phyloP scores from a whole-genome alignment of 2,329 filamentous ascomycete species.

The Colletotrichum orchidophilum region DNA sequence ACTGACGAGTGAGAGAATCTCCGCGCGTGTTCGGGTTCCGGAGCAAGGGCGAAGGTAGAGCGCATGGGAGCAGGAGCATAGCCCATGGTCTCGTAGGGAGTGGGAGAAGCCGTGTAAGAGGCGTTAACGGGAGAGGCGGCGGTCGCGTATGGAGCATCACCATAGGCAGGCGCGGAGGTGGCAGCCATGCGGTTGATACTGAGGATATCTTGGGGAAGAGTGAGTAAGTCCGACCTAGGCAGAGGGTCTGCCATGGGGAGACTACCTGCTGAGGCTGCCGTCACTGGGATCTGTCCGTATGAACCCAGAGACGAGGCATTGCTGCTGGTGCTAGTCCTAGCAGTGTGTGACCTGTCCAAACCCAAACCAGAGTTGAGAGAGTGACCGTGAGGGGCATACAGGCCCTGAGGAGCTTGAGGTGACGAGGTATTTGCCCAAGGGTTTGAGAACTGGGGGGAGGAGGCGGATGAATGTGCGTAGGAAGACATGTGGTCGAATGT shows the following conservation, averaged over 20 bases:
- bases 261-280: constrained; percentile 78
- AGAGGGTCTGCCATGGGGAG: constrained; percentile 63
- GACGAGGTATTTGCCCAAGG: constrained; percentile 78
- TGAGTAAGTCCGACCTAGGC: constrained; percentile 75
- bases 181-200: constrained; percentile 70
- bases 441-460: constrained; percentile 85
- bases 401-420: constrained; percentile 56
- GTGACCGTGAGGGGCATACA: constrained; percentile 64
- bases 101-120: constrained; percentile 73
- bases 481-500: constrained; percentile 80
- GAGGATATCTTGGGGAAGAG: constrained; percentile 78
- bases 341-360: constrained; percentile 61
- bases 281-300: constrained; percentile 76
- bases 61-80: constrained; percentile 75
- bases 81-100: constrained; percentile 79
- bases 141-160: constrained; percentile 74
- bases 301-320: constrained; percentile 72
- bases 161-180: constrained; percentile 71
- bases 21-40: constrained; percentile 65
- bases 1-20: constrained; percentile 89
- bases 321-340: constrained; percentile 67
- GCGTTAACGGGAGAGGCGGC: constrained; percentile 73
- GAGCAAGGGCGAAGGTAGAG: constrained; percentile 65
- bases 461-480: constrained; percentile 64
- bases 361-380: constrained; percentile 65